Evolutionary conservation across 75 land plant genomes (phyloP).

Genomic region (Larix kaempferi): DNA sequence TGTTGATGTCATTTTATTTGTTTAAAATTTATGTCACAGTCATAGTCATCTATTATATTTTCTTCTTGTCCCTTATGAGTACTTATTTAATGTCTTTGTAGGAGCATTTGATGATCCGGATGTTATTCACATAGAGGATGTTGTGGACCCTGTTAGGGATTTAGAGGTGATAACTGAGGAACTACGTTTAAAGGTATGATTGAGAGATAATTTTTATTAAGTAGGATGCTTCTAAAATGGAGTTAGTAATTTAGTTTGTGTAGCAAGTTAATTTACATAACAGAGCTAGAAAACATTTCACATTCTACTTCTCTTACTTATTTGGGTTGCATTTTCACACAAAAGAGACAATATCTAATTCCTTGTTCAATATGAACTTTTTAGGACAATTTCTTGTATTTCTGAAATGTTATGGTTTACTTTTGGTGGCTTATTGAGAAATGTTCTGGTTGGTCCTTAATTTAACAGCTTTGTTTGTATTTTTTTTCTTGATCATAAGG

Average conservation of each 20-base stretch:
- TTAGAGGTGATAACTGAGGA: constrained; percentile 84
- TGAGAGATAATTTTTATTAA: background rate
- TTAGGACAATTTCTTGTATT: background rate
- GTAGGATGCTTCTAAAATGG: no score
- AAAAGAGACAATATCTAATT: background rate
- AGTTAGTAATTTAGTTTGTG: background rate
- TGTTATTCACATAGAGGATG: constrained; percentile 94
- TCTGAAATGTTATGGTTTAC: background rate
- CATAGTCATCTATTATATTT: background rate
- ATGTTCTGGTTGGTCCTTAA: background rate
- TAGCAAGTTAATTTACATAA: background rate
- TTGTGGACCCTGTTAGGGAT: constrained; percentile 95
- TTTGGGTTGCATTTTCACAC: background rate
- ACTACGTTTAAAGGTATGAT: constrained; percentile 78
- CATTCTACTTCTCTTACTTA: background rate
- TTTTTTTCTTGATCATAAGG: background rate
- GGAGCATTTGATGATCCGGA: constrained; percentile 99
- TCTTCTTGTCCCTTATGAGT: background rate
- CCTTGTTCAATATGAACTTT: background rate
- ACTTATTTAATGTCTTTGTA: constrained; percentile 14
- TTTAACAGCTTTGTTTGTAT: background rate
- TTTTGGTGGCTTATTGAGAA: background rate
- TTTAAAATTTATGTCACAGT: background rate
- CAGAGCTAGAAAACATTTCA: no score
- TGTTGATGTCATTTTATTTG: background rate